Conservation (phyloP, 2,329 filamentous ascomycete genomes). For the Monilinia aucupariae region DNA sequence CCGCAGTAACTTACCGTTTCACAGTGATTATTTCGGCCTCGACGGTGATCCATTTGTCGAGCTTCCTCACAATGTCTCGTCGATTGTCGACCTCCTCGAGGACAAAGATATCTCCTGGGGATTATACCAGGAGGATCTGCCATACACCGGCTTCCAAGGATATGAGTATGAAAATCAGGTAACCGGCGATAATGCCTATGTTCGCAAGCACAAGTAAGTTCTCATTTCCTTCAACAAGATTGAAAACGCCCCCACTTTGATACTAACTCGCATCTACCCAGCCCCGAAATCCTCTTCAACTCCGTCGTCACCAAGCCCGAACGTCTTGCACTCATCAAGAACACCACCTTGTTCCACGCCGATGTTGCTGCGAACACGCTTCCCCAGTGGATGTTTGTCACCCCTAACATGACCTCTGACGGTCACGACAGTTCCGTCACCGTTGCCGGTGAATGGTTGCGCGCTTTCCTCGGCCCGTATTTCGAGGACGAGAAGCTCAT, state of each 20-base stretch:
- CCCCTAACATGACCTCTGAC: constrained; percentile 48
- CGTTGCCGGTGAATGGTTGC: constrained; percentile 62
- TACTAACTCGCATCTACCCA: constrained; percentile 5
- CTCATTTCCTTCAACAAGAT: not conserved
- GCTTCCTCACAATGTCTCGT: constrained; percentile 56
- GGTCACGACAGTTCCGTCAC: constrained; percentile 70
- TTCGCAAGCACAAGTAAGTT: constrained; percentile 70
- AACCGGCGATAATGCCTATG: constrained; percentile 67
- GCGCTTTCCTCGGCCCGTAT: constrained; percentile 63
- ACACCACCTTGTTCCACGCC: constrained; percentile 61
- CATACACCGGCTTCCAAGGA: constrained; percentile 68
- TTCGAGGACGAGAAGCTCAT: constrained; percentile 65
- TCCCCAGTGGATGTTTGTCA: constrained; percentile 61
- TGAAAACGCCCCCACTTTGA: not conserved
- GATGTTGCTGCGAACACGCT: constrained; percentile 59
- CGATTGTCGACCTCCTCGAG: constrained; percentile 64
- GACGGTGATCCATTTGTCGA: constrained; percentile 60
- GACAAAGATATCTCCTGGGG: constrained; percentile 60
- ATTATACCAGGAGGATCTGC: constrained; percentile 73
- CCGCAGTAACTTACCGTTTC: not conserved
- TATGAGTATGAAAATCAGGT: constrained; percentile 56
- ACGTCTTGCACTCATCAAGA: constrained; percentile 67
- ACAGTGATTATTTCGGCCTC: constrained; percentile 59
- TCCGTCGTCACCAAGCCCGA: constrained; percentile 53
- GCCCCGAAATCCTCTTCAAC: constrained; percentile 57